Base-by-base conservation (phyloP, 768 basidiomycete genomes). In the Mycena galericulata region DNA sequence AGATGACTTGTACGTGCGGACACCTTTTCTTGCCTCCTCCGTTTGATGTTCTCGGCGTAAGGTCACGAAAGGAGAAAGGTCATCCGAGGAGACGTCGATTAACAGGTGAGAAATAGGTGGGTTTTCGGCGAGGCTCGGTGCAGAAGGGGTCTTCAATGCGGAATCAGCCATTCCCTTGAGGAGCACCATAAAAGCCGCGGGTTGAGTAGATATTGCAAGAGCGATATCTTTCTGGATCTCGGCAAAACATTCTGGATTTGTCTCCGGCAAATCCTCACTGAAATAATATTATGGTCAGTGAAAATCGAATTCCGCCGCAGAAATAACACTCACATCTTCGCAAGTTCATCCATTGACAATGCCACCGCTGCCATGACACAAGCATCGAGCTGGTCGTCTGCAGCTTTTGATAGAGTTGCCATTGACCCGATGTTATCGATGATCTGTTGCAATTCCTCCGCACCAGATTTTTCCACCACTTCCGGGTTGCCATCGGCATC, bases 181-280 rank as follows among this genome's bases (percentile, higher is more conserved):
- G 7, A 60, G 58, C 6, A 46, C 20, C 11, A 60, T 36, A 27
- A 60, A 60, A 9, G 46, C 58, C 3, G 46, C 26, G 1, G 58
- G 58, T 17, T 50, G 58, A 20, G 58, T 60, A 2, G 45, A 4
- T 46, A 60, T 36, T 1, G 58, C 58, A 15, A 24, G n/a, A 3
- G 46, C 29, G 26, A 60, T 60, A 1, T 60, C 58, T 5, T 7
- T 3, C n/a, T 60, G 58, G 8, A 62, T 51, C 30, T 62, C 60
- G 8, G 47, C 60, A 62, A 50, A 62, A 7, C 41, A 43, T n/a
- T 58, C 24, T 29, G 40, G 56, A 29, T 58, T 30, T 4, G 3
- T 50, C 10, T 51, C 51, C 6, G 61, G 61, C 3, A 62, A 18
- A 32, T 62, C 27, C 10, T 54, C 50, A 30, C 51, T 51, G 40